A percentile compares a stretch with the other conserved stretches of the same genome.
Conservation (phyloP, 495 filamentous ascomycete species). For the Astrothelium macrocarpum region DNA sequence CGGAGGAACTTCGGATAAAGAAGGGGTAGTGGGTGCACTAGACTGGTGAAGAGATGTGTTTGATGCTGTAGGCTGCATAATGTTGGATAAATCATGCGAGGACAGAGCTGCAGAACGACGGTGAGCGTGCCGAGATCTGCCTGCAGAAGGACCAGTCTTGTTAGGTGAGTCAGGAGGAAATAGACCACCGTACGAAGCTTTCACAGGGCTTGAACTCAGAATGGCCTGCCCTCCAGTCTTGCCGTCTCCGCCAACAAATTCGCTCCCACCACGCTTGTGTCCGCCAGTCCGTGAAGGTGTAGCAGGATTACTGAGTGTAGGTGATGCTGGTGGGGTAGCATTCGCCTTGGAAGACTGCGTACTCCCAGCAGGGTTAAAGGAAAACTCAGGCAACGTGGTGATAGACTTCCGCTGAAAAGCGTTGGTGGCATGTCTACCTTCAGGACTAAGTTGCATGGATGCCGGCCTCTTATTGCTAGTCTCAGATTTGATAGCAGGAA, state of each 20-base stretch:
- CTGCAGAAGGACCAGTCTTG: constrained; percentile 36
- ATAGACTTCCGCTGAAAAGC: constrained; percentile 21
- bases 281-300: constrained; percentile 41
- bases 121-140: constrained; percentile 67
- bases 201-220: constrained; percentile 55
- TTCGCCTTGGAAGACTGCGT: constrained; percentile 10
- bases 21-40: constrained; percentile 60
- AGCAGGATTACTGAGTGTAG: constrained; percentile 17
- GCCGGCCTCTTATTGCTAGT: constrained; percentile 1
- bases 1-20: background rate
- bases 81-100: constrained; percentile 67
- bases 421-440: constrained; percentile 12
- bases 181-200: constrained; percentile 48
- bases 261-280: constrained; percentile 65
- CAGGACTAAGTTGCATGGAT: background rate
- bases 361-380: constrained; percentile 28
- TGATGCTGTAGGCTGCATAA: constrained; percentile 50
- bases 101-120: constrained; percentile 80
- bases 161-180: constrained; percentile 39
- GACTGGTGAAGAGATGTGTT: constrained; percentile 39
- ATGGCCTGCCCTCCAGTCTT: constrained; percentile 46
- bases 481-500: constrained; percentile 16
- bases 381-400: constrained; percentile 29
- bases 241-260: constrained; percentile 68
- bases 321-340: constrained; percentile 25